Evolutionary conservation across 345 rosid genomes (phyloP).

Genomic region (Salix udensis): DNA sequence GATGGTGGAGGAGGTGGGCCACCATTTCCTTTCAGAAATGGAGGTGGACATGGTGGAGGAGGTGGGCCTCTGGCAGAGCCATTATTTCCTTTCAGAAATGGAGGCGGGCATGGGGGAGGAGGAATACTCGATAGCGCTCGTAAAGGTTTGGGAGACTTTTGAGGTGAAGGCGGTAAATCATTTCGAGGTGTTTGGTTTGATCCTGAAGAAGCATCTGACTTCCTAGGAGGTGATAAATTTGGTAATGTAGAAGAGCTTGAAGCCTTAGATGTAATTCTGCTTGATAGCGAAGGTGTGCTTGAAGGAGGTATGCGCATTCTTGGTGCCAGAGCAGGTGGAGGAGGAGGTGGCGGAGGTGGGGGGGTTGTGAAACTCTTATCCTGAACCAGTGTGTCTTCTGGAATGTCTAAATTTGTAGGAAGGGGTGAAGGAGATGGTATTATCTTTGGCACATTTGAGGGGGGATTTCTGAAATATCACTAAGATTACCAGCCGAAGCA

Average conservation of each 20-base stretch:
- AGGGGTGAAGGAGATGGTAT: constrained; percentile 23
- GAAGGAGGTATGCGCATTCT: not conserved
- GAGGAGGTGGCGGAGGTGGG: constrained; percentile 33
- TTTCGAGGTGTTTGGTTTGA: constrained; percentile 16
- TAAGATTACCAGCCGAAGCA: constrained; percentile 52
- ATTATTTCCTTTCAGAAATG: constrained; percentile 32
- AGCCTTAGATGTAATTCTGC: constrained; percentile 20
- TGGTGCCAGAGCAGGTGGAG: constrained; percentile 34
- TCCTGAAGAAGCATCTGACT: constrained; percentile 25
- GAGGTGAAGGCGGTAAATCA: constrained; percentile 21
- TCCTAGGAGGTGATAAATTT: constrained; percentile 27
- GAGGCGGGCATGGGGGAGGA: constrained; percentile 61
- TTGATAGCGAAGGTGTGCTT: constrained; percentile 11
- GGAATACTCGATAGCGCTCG: constrained; percentile 35
- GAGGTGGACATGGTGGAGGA: constrained; percentile 61
- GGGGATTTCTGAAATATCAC: constrained; percentile 34
- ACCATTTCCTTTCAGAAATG: constrained; percentile 31
- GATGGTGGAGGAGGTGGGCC: constrained; percentile 69
- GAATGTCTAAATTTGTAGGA: constrained; percentile 12
- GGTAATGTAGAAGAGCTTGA: constrained; percentile 25
- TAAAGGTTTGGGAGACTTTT: constrained; percentile 20
- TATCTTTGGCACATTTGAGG: constrained; percentile 18
- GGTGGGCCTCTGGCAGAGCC: constrained; percentile 54
- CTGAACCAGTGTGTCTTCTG: not conserved
- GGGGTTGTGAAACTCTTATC: constrained; percentile 16